phyloP scores from a whole-genome alignment of 805 yeast genomes.

The Monosporozyma unispora region DNA sequence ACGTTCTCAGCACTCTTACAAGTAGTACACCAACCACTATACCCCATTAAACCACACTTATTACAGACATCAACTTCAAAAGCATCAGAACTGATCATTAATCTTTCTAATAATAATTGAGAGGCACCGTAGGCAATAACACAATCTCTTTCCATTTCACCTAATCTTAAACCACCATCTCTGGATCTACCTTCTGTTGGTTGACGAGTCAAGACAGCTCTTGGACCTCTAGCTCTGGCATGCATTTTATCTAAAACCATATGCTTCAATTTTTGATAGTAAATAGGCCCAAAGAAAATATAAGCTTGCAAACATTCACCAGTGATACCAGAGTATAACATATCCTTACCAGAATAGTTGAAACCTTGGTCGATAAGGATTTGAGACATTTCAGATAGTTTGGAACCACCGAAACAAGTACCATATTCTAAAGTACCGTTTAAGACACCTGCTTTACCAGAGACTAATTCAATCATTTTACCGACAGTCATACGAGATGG shows the following conservation, averaged over 20 bases:
- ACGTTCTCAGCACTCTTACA: conserved; percentile 84
- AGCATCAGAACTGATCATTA: conserved; percentile 95
- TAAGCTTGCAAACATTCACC: conserved; percentile 97
- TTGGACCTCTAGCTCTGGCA: conserved; percentile 98
- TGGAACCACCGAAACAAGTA: conserved; percentile 98
- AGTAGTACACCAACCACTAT: conserved; percentile 95
- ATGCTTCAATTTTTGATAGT: conserved; percentile 95
- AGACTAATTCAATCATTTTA: conserved; percentile 90
- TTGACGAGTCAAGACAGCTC: conserved; percentile 95
- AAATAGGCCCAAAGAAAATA: conserved; percentile 96
- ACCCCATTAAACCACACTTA: conserved; percentile 93
- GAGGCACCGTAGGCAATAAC: conserved; percentile 99
- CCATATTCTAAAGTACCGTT: conserved; percentile 91
- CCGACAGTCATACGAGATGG: conserved; percentile 99
- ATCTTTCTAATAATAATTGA: conserved; percentile 81
- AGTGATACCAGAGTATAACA: conserved; percentile 94
- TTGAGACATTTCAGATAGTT: conserved; percentile 87
- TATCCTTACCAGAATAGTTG: conserved; percentile 92
- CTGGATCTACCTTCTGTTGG: conserved; percentile 98
- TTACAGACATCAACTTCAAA: conserved; percentile 95
- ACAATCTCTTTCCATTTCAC: conserved; percentile 99
- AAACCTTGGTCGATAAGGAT: conserved; percentile 86
- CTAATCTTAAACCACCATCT: conserved; percentile 97
- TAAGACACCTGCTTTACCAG: conserved; percentile 96
- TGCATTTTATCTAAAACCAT: conserved; percentile 99